Evolutionary conservation across 2,329 filamentous ascomycete species (phyloP).

Genomic region (Samsoniella hepiali): DNA sequence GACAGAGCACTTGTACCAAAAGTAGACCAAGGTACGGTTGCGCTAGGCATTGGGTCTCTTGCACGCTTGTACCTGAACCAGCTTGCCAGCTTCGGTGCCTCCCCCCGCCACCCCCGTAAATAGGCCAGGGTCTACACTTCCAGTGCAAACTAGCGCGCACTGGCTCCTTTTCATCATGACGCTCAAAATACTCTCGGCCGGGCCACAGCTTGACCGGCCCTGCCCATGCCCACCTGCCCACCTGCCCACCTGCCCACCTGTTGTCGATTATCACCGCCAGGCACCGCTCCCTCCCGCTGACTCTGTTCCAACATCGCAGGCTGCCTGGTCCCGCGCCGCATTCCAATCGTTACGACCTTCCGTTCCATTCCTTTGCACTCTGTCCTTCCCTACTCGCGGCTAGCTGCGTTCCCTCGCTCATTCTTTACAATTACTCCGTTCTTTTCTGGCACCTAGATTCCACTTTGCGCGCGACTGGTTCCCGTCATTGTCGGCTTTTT

Average conservation of each 20-base stretch:
- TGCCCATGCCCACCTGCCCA: no score
- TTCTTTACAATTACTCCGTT: neutral
- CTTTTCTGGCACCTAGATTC: neutral
- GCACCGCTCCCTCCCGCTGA: neutral
- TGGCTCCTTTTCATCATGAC: neutral
- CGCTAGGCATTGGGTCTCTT: no score
- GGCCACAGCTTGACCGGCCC: neutral
- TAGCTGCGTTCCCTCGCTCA: constrained; percentile 13
- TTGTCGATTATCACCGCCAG: neutral
- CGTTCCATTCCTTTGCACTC: neutral
- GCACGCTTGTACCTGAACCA: no score
- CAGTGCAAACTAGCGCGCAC: neutral
- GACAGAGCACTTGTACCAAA: no score
- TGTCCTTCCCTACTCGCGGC: constrained; percentile 8
- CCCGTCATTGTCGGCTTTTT: neutral
- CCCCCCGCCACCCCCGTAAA: no score
- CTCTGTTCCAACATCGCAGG: constrained; percentile 11
- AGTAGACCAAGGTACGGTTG: no score
- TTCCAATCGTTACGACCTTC: constrained; percentile 12
- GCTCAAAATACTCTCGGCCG: neutral
- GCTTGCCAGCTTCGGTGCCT: no score
- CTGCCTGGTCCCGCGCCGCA: constrained; percentile 10
- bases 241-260: no score
- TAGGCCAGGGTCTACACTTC: neutral
- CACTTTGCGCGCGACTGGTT: constrained; percentile 6